Evolutionary conservation across 331 rosid species (phyloP).

Genomic region (Malus hybrid): DNA sequence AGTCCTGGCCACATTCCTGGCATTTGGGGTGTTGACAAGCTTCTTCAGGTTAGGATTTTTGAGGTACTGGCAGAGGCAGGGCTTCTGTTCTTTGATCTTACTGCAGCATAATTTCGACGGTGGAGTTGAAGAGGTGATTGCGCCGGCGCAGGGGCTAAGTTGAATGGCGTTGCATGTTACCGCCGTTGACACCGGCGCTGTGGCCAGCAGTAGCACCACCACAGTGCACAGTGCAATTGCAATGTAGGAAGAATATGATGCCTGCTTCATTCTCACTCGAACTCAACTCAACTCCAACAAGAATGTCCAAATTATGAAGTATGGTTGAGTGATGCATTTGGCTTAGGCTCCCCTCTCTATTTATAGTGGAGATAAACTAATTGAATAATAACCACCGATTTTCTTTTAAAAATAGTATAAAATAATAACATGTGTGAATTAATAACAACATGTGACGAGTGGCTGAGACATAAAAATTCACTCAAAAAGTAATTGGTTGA

Average conservation of each 20-base stretch:
- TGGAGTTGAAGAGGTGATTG: conserved; percentile 69
- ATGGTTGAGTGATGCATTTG: conserved; percentile 19
- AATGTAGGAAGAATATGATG: conserved; percentile 21
- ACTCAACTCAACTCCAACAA: background rate
- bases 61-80: conserved; percentile 87
- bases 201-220: conserved; percentile 39
- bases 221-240: conserved; percentile 29
- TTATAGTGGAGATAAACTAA: conserved; percentile 34
- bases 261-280: conserved; percentile 47
- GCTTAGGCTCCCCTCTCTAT: conserved; percentile 35
- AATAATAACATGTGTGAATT: too few relatives aligned
- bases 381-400: background rate
- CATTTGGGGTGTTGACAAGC: conserved; percentile 83
- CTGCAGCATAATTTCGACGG: conserved; percentile 72
- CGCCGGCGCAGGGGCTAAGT: conserved; percentile 74
- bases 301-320: background rate
- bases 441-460: too few relatives aligned
- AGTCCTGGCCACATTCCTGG: conserved; percentile 74
- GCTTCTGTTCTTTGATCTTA: conserved; percentile 87
- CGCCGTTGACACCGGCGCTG: conserved; percentile 44
- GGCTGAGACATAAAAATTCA: background rate
- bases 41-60: conserved; percentile 76
- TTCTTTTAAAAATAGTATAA: background rate
- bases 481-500: background rate
- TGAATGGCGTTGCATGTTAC: conserved; percentile 82